Evolutionary conservation across 2,329 filamentous ascomycete genomes (phyloP).

Genomic region (Xylariaceae sp.): DNA sequence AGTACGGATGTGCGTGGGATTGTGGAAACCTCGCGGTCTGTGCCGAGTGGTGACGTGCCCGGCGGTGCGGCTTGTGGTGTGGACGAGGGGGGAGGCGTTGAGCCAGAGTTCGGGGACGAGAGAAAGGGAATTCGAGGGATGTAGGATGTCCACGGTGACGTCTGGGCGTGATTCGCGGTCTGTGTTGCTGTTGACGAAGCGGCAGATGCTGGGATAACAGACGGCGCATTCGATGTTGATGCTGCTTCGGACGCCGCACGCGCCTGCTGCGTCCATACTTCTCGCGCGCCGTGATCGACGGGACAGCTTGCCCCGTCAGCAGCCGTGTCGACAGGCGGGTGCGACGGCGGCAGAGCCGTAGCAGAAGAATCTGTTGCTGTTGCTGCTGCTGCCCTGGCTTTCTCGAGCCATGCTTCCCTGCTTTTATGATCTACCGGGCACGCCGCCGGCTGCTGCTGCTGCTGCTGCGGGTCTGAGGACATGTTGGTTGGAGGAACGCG

Average conservation of each 20-base stretch:
- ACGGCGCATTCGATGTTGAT: constrained; percentile 23
- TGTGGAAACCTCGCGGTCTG: constrained; percentile 75
- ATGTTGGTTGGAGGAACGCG: constrained; percentile 16
- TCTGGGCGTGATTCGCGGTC: constrained; percentile 45
- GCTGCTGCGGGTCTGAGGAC: constrained; percentile 30
- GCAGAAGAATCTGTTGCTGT: constrained; percentile 34
- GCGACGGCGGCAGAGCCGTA: constrained; percentile 37
- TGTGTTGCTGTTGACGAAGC: constrained; percentile 36
- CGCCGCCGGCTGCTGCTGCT: constrained; percentile 43
- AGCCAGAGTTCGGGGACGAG: constrained; percentile 37
- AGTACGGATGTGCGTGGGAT: constrained; percentile 70
- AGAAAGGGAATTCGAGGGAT: constrained; percentile 51
- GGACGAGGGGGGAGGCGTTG: constrained; percentile 12
- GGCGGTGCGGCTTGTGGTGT: constrained; percentile 13
- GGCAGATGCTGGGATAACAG: not conserved
- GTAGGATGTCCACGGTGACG: constrained; percentile 51
- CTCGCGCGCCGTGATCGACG: constrained; percentile 71
- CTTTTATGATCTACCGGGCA: constrained; percentile 94
- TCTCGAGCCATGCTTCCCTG: constrained; percentile 83
- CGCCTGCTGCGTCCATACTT: constrained; percentile 63
- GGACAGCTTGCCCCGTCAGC: constrained; percentile 58
- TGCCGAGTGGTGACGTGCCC: constrained; percentile 58
- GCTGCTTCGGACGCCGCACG: constrained; percentile 30
- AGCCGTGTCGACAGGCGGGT: constrained; percentile 31
- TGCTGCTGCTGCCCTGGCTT: constrained; percentile 61